phyloP scores from a whole-genome alignment of 2,329 filamentous ascomycete genomes.

The Zymoseptoria passerinii region DNA sequence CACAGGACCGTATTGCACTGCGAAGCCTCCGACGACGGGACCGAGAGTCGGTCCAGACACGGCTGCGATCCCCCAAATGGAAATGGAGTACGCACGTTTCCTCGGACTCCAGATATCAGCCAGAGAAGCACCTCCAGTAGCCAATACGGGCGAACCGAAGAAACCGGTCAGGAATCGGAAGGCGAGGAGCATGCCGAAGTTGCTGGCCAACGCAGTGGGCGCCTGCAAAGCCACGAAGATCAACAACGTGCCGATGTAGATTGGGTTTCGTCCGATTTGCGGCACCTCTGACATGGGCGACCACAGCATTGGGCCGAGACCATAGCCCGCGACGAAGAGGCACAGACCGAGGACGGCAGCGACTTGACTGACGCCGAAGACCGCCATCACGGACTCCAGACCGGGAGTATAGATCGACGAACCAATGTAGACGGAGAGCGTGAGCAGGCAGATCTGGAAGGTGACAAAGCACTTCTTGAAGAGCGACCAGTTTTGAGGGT shows the following conservation, averaged over 20 bases:
- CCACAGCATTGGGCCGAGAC: slow-evolving; percentile 39
- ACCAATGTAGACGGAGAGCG: slow-evolving; percentile 45
- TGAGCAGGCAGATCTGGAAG: slow-evolving; percentile 40
- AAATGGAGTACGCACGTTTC: slow-evolving; percentile 33
- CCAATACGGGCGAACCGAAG: slow-evolving; percentile 39
- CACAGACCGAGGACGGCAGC: slow-evolving; percentile 43
- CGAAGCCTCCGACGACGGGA: slow-evolving; percentile 36
- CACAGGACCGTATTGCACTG: slow-evolving; percentile 27
- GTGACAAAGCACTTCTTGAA: slow-evolving; percentile 39
- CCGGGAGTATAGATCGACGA: slow-evolving; percentile 46
- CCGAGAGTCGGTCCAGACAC: slow-evolving; percentile 36
- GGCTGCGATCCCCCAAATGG: slow-evolving; percentile 34
- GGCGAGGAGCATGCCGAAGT: slow-evolving; percentile 45
- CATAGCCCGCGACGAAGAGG: slow-evolving; percentile 45
- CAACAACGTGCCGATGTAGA: slow-evolving; percentile 42
- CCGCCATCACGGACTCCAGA: slow-evolving; percentile 31
- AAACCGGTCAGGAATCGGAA: slow-evolving; percentile 48
- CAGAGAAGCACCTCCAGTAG: slow-evolving; percentile 39
- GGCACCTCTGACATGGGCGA: slow-evolving; percentile 44
- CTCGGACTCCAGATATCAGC: slow-evolving; percentile 36
- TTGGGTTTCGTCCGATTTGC: slow-evolving; percentile 40
- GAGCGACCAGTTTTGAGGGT: slow-evolving; percentile 30
- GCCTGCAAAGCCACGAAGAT: slow-evolving; percentile 45
- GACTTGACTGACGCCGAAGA: slow-evolving; percentile 39
- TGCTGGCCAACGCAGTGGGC: slow-evolving; percentile 40